Base-by-base conservation (phyloP, 768 basidiomycete species). In the Rubroboletus pulcherrimus region DNA sequence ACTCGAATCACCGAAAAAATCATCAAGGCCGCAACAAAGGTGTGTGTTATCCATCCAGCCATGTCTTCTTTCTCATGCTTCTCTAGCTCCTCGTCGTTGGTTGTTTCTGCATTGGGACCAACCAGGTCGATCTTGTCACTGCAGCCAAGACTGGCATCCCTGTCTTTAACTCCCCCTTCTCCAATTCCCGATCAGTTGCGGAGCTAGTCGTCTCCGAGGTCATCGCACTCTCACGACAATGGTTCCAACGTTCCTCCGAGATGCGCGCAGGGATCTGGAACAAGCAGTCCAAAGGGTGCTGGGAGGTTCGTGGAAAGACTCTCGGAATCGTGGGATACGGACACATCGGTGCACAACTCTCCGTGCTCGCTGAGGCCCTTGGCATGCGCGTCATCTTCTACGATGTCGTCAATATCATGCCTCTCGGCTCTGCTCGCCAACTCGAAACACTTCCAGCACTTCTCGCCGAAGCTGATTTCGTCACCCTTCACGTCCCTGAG, bases 91-190 rank as follows among this genome's bases (percentile, higher is more conserved):
- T 98, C 12, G 91, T 87, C 66, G 93, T 98, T 59, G 96, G 97
- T 11, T 99, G 97, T 73, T 99, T 99, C 82, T 99, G 97, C 75
- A 99, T 99, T 61, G 97, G 97, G 49, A 95, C 93, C 51, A 98
- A 98, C 74, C 97, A 98, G 73, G 97, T 98, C 61, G 94, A 98
- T 69, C 85, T 99, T 44, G 57, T 69, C 48, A 84, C 89, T 3
- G 93, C 95, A 26, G 85, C 89, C 35, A 83, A 83, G 51, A 84
- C 90, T 50, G 97, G 97, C 55, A 89, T 99, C 61, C 93, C 96
- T 30, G 96, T 99, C 53, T 99, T 99, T 81, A 99, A 99, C 73
- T 98, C 97, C 7, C 97, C 97, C 35, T 96, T 95, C 76, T 95
- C 93, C 69, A 98, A 97, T 78, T 98, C 97, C 33, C 91, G 97